Evolutionary conservation across 1,284 basidiomycete genomes (phyloP).

Genomic region (Cryptococcus jaspeensis): DNA sequence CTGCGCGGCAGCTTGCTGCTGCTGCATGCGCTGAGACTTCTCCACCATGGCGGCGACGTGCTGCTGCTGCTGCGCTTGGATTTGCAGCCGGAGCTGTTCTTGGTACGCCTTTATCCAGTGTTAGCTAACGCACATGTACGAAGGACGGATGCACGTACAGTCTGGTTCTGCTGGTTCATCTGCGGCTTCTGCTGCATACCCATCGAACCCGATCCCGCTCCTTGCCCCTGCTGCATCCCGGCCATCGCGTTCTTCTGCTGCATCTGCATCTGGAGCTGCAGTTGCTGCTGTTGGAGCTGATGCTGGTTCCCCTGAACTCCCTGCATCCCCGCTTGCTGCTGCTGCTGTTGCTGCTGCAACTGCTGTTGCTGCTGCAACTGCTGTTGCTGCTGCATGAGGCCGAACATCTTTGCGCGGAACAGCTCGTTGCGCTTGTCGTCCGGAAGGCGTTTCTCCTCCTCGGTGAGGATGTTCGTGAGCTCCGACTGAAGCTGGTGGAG

Average conservation of each 20-base stretch:
- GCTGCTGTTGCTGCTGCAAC: constrained; percentile 5
- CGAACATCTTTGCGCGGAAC: constrained; percentile 16
- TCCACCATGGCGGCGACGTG: constrained; percentile 20
- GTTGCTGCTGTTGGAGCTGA: constrained; percentile 5
- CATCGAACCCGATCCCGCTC: background rate
- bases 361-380: constrained; percentile 9
- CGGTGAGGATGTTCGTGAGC: constrained; percentile 29
- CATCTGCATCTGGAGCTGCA: constrained; percentile 5
- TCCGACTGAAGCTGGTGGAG: constrained; percentile 13
- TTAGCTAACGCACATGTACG: background rate
- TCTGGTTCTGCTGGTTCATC: constrained; percentile 17
- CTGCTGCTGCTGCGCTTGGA: constrained; percentile 18
- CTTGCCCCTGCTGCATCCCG: constrained; percentile 5
- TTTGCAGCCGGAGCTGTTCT: constrained; percentile 25
- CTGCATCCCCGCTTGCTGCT: constrained; percentile 1
- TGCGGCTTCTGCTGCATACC: constrained; percentile 11
- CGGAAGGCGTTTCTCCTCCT: constrained; percentile 31
- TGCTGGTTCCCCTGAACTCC: background rate
- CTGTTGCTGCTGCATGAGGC: constrained; percentile 12
- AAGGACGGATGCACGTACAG: constrained; percentile 8
- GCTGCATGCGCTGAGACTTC: constrained; percentile 16
- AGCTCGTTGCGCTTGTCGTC: constrained; percentile 20
- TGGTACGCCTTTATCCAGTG: constrained; percentile 17
- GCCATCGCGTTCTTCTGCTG: constrained; percentile 8
- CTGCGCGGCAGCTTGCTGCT: constrained; percentile 18